These are phyloP conservation scores for Linnemannia zychae DNA, from an alignment of 192 early-diverging fungal genomes.

Conservation along the genomic window DNA sequence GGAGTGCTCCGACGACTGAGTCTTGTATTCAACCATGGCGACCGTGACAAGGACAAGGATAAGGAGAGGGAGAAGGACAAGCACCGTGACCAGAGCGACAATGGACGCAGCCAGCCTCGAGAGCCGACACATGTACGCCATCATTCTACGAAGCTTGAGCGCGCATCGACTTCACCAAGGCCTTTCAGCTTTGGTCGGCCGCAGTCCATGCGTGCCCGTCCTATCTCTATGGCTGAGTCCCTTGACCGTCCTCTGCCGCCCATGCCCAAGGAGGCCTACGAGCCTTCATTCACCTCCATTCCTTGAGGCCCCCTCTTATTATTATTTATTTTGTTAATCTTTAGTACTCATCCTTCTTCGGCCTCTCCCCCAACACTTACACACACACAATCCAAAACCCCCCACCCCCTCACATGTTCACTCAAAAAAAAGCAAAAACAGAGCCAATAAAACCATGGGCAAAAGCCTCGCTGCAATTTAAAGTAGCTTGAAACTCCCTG, in stretches of 20 bases:
- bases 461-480: too few relatives aligned
- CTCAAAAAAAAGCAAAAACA: neutral
- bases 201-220: slow-evolving; percentile 46
- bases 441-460: neutral
- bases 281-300: slow-evolving; percentile 50
- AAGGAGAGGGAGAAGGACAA: slow-evolving; percentile 23
- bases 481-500: too few relatives aligned
- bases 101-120: neutral
- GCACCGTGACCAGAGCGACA: slow-evolving; percentile 6
- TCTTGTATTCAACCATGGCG: slow-evolving; percentile 44
- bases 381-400: neutral
- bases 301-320: slow-evolving; percentile 1
- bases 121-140: slow-evolving; percentile 31
- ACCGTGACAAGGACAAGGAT: slow-evolving; percentile 53
- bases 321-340: neutral
- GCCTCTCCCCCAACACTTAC: neutral
- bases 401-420: too few relatives aligned
- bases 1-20: slow-evolving; percentile 51
- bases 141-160: slow-evolving; percentile 52
- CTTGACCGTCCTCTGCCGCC: slow-evolving; percentile 50
- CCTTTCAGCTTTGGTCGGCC: slow-evolving; percentile 47
- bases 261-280: slow-evolving; percentile 54
- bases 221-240: slow-evolving; percentile 53
- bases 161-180: slow-evolving; percentile 37
- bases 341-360: neutral